These are phyloP conservation scores for Apiospora arundinis DNA, from an alignment of 2,329 filamentous ascomycete genomes.

Conservation along the genomic window DNA sequence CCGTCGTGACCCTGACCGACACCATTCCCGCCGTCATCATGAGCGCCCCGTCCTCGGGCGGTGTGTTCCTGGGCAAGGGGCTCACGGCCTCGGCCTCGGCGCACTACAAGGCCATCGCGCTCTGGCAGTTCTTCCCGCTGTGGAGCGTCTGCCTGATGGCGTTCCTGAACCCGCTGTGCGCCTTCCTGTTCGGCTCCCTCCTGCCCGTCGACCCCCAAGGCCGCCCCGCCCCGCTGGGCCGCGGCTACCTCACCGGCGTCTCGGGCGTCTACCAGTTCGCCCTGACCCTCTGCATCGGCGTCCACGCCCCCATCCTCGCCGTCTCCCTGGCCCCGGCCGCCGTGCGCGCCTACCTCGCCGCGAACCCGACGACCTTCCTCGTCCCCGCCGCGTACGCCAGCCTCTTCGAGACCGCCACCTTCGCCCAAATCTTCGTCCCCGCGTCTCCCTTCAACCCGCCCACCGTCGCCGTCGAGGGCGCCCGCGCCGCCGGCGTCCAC, in stretches of 20 bases:
- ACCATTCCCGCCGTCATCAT: constrained; percentile 37
- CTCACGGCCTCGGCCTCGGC: constrained; percentile 27
- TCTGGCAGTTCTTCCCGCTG: constrained; percentile 34
- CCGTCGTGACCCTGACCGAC: constrained; percentile 35
- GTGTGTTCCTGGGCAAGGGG: background rate
- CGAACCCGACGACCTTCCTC: constrained; percentile 27
- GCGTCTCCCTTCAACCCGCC: constrained; percentile 28
- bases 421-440: constrained; percentile 36
- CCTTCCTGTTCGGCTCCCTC: constrained; percentile 34
- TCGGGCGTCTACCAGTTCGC: constrained; percentile 39
- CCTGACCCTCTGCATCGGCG: constrained; percentile 32
- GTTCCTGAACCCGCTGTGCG: constrained; percentile 33
- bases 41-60: constrained; percentile 30
- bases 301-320: constrained; percentile 35
- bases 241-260: constrained; percentile 34
- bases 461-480: constrained; percentile 33
- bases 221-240: constrained; percentile 33
- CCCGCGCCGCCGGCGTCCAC: constrained; percentile 32
- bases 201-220: constrained; percentile 32
- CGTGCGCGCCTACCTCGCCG: constrained; percentile 31
- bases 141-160: constrained; percentile 31
- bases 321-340: constrained; percentile 32
- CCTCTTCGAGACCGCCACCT: constrained; percentile 33
- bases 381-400: constrained; percentile 23
- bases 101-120: constrained; percentile 39